Evolutionary conservation across 306 rosid species (phyloP).

Genomic region (Ormosia semicastrata): DNA sequence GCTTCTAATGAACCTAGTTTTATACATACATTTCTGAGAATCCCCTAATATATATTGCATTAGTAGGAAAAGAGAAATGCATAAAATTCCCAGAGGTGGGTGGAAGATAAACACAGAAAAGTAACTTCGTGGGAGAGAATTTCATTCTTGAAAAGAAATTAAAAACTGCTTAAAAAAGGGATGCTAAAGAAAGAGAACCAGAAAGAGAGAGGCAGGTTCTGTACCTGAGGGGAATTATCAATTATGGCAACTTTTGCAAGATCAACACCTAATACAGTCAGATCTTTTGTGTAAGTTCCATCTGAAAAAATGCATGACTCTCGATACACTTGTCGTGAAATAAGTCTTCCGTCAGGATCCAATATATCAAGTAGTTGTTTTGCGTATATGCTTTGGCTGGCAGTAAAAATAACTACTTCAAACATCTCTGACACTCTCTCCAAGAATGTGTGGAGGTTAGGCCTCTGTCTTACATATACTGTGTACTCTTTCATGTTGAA

Average conservation of each 20-base stretch:
- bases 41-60: neutral
- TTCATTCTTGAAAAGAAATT: neutral
- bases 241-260: constrained; percentile 86
- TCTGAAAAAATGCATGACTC: constrained; percentile 90
- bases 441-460: constrained; percentile 76
- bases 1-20: neutral
- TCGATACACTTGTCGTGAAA: constrained; percentile 81
- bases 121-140: neutral
- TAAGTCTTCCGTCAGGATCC: constrained; percentile 79
- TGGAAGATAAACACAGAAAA: neutral
- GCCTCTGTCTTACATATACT: constrained; percentile 88
- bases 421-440: constrained; percentile 95
- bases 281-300: constrained; percentile 93
- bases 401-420: constrained; percentile 90
- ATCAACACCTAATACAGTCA: constrained; percentile 87
- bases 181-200: constrained; percentile 5
- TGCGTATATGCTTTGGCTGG: constrained; percentile 98
- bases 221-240: constrained; percentile 98
- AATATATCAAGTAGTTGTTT: constrained; percentile 84
- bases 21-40: neutral
- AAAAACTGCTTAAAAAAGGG: neutral
- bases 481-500: constrained; percentile 89
- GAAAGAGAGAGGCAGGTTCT: constrained; percentile 7
- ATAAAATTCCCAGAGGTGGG: neutral
- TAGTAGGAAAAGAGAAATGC: neutral